Evolutionary conservation across 306 rosid species (phyloP), one percentile per base, ranked within the genome.

Genomic region (Cajanus cajan): DNA sequence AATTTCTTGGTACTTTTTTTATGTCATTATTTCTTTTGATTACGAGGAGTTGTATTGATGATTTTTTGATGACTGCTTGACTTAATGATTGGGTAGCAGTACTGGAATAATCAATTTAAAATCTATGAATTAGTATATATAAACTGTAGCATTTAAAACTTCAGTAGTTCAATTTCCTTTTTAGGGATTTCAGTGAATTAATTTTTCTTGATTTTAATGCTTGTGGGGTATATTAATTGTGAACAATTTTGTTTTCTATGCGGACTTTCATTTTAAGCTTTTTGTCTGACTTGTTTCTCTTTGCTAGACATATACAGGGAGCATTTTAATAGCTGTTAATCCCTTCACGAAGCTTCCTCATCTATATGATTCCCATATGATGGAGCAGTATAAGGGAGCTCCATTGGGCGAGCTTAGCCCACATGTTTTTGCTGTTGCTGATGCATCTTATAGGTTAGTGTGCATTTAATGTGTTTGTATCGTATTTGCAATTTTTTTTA

Each of bases 331-430:
- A 70, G 98, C 98, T 12, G 92, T 95, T 72, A 95, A 95, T 83
- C 99, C 99, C 52, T 95, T 95, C 89, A 95, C 98, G 10, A 95
- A 90, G 91, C 98, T 95, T 86, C 98, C 94, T 63, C 99, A 95
- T 89, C 81, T 95, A 55, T 95, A 95, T 82, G 80, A 95, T 78
- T 81, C 81, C 36, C 96, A 95, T 76, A 95, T 95, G 99, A 95
- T 95, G 99, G 98, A 93, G 84, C 91, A 86, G 84, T 95, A 95
- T 51, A 95, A 86, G 78, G 99, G 99, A 82, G 96, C 97, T 69
- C 98, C 96, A 36, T 87, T 93, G 66, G 98, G 99, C 52, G 97
- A 93, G 85, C 91, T 95, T 67, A 95, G 99, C 74, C 99, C 99
- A 68, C 99, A 95, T 85, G 99, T 89, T 63, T 95, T 95, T 59